A percentile compares a stretch with the other conserved stretches of the same genome.
Conservation (phyloP, 2,329 filamentous ascomycete genomes). For the Neofusicoccum sp. region DNA sequence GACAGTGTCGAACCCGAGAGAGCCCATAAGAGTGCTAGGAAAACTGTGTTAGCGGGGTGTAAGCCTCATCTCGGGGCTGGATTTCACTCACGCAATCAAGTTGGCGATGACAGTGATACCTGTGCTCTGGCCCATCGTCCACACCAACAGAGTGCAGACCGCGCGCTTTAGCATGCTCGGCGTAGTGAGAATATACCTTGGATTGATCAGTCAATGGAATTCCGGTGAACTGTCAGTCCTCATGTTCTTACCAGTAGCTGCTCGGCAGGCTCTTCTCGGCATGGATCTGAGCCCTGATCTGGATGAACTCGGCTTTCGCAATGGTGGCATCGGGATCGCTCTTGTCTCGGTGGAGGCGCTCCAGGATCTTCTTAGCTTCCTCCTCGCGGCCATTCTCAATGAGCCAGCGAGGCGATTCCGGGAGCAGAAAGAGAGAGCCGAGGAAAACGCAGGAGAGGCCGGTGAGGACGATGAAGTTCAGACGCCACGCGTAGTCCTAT, state of each 20-base stretch:
- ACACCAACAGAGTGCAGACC: slow-evolving; percentile 29
- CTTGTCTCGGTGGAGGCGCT: slow-evolving; percentile 26
- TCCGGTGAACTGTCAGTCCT: too few species aligned
- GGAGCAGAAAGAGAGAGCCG: slow-evolving; percentile 48
- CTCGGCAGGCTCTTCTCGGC: slow-evolving; percentile 23
- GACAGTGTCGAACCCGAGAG: slow-evolving; percentile 29
- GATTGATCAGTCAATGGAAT: too few species aligned
- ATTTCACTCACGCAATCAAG: slow-evolving; percentile 19
- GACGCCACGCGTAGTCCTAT: slow-evolving; percentile 48
- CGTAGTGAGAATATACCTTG: slow-evolving; percentile 26
- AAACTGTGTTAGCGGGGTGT: too few species aligned
- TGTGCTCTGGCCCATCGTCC: slow-evolving; percentile 33
- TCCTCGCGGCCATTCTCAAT: slow-evolving; percentile 56
- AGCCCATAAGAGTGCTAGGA: slow-evolving; percentile 28
- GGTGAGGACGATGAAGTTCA: slow-evolving; percentile 44
- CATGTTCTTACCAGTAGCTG: slow-evolving; percentile 21
- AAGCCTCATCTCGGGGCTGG: not conserved
- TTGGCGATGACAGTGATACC: slow-evolving; percentile 33
- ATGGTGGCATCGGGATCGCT: slow-evolving; percentile 24
- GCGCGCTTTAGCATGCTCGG: slow-evolving; percentile 28
- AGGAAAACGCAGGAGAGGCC: slow-evolving; percentile 42
- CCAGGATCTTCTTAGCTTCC: slow-evolving; percentile 37
- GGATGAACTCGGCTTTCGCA: slow-evolving; percentile 27
- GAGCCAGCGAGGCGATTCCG: slow-evolving; percentile 60
- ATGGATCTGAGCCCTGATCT: slow-evolving; percentile 32